Percentiles rank a stretch among this genome's conserved stretches.
These are phyloP conservation scores for Colletotrichum paranaense DNA, from an alignment of 2,329 filamentous ascomycete genomes.

Conservation along the genomic window DNA sequence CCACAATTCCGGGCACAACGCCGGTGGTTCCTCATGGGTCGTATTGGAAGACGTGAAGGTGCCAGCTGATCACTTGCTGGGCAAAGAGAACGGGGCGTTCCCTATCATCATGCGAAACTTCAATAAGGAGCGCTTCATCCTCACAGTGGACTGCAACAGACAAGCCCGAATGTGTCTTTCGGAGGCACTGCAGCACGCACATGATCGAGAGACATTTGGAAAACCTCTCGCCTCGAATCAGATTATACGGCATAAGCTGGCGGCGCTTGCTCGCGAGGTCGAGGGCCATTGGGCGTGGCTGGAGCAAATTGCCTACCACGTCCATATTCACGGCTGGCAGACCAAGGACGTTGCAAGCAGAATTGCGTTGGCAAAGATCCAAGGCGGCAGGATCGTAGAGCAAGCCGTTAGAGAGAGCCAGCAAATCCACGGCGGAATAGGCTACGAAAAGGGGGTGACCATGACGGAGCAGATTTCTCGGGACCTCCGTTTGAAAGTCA, in stretches of 20 bases:
- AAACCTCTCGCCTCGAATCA: slow-evolving; percentile 67
- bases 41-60: slow-evolving; percentile 67
- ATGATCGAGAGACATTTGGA: slow-evolving; percentile 67
- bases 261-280: slow-evolving; percentile 68
- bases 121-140: slow-evolving; percentile 68
- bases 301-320: slow-evolving; percentile 69
- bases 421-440: slow-evolving; percentile 64
- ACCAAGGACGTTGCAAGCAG: slow-evolving; percentile 44
- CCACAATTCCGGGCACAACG: slow-evolving; percentile 74
- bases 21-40: slow-evolving; percentile 69
- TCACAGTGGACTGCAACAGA: slow-evolving; percentile 67
- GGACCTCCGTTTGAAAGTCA: slow-evolving; percentile 62
- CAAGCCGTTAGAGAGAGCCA: slow-evolving; percentile 63
- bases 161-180: slow-evolving; percentile 67
- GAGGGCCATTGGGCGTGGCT: slow-evolving; percentile 71
- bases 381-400: slow-evolving; percentile 61
- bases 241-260: slow-evolving; percentile 69
- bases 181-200: slow-evolving; percentile 63
- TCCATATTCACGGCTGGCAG: slow-evolving; percentile 45
- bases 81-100: slow-evolving; percentile 66
- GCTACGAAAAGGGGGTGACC: slow-evolving; percentile 60
- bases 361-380: slow-evolving; percentile 56
- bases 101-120: slow-evolving; percentile 70
- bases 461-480: slow-evolving; percentile 65
- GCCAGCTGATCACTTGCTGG: slow-evolving; percentile 63